Evolutionary conservation across 2,329 filamentous ascomycete species (phyloP).

Genomic region (Colletotrichum phormii): DNA sequence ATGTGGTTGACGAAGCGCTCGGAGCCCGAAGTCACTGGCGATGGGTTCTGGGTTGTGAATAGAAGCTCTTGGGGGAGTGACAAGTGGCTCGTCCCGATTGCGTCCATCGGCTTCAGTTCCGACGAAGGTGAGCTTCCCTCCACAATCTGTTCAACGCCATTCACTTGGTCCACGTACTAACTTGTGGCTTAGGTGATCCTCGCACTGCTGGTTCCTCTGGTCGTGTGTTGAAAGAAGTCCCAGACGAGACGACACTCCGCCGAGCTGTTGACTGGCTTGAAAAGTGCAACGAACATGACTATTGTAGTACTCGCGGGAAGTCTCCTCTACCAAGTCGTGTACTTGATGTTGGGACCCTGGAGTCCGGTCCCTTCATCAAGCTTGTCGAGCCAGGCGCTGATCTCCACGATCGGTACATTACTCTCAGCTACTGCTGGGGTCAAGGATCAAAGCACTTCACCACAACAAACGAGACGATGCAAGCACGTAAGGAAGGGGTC

Average conservation of each 20-base stretch:
- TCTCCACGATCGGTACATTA: constrained; percentile 3
- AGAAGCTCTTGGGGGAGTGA: background rate
- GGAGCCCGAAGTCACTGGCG: background rate
- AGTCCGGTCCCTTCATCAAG: background rate
- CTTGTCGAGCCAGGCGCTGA: constrained; percentile 15
- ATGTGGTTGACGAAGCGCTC: constrained; percentile 24
- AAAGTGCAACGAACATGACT: constrained; percentile 16
- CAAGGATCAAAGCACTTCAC: constrained; percentile 4
- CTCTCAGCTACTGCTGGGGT: constrained; percentile 32
- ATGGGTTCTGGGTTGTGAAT: constrained; percentile 23
- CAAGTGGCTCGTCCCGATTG: constrained; percentile 1
- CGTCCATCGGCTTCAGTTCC: constrained; percentile 14
- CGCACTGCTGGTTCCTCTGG: constrained; percentile 1
- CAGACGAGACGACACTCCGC: constrained; percentile 15
- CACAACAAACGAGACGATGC: constrained; percentile 20
- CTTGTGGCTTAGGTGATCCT: background rate
- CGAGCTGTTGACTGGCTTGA: constrained; percentile 17
- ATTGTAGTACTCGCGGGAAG: background rate
- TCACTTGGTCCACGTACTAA: background rate
- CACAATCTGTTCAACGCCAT: background rate
- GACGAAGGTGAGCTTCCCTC: constrained; percentile 4
- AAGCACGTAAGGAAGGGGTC: constrained; percentile 7
- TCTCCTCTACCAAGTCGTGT: constrained; percentile 11
- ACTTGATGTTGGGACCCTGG: background rate
- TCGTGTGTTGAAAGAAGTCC: constrained; percentile 14